Conservation (phyloP, 1,139 yeast genomes). For the Nadsonia starkeyi-henricii region DNA sequence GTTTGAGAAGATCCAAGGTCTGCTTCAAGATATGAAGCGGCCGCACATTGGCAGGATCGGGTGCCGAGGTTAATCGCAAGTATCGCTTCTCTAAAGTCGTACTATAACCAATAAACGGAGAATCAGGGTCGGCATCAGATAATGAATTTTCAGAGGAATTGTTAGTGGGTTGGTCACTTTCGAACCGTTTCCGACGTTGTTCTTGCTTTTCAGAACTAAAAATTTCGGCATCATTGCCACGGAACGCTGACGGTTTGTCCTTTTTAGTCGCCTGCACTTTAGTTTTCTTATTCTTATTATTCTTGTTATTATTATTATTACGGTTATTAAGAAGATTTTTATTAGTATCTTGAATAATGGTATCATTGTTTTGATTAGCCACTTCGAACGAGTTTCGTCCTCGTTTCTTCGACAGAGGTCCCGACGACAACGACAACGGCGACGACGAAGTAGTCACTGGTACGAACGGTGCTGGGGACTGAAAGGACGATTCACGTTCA, state of each 20-base stretch:
- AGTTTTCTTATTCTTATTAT: constrained; percentile 3
- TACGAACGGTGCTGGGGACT: too few relatives aligned
- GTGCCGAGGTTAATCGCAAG: constrained; percentile 77
- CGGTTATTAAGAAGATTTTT: constrained; percentile 1
- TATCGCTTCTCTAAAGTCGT: constrained; percentile 60
- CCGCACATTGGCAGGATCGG: constrained; percentile 72
- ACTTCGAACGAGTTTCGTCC: constrained; percentile 5
- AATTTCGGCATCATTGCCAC: constrained; percentile 5
- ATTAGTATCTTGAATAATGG: too few relatives aligned
- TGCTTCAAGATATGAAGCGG: constrained; percentile 50
- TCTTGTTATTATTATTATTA: not conserved
- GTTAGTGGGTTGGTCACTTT: constrained; percentile 18
- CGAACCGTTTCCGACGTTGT: constrained; percentile 31
- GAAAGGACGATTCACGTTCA: constrained; percentile 12
- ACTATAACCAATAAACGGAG: constrained; percentile 49
- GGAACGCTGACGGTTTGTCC: constrained; percentile 5
- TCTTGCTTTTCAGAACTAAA: constrained; percentile 1
- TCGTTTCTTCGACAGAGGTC: constrained; percentile 3
- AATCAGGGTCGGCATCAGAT: constrained; percentile 9
- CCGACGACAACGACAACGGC: too few relatives aligned
- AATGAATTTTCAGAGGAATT: constrained; percentile 3
- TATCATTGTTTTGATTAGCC: constrained; percentile 1
- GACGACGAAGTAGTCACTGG: not conserved
- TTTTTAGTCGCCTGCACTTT: constrained; percentile 7
- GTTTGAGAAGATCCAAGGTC: constrained; percentile 41